These are phyloP conservation scores for Aureobasidium leucospermi DNA, from an alignment of 2,329 filamentous ascomycete genomes.

Conservation along the genomic window DNA sequence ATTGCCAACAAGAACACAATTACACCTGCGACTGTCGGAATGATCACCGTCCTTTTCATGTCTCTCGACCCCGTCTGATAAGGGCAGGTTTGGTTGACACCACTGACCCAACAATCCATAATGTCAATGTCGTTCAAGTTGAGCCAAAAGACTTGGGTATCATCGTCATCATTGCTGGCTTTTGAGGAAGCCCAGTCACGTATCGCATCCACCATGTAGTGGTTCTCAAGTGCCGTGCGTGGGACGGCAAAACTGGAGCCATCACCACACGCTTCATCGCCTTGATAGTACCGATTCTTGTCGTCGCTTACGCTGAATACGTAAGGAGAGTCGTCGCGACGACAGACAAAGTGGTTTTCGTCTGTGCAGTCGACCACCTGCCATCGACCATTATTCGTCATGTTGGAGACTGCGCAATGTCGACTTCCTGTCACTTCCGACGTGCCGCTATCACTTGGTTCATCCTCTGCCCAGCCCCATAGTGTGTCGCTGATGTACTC, in stretches of 20 bases:
- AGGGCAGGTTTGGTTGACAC: constrained; percentile 50
- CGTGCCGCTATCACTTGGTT: constrained; percentile 43
- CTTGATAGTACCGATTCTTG: constrained; percentile 32
- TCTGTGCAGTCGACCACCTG: constrained; percentile 48
- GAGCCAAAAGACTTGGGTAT: constrained; percentile 43
- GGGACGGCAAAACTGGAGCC: constrained; percentile 50
- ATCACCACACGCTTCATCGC: constrained; percentile 39
- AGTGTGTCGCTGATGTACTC: constrained; percentile 44
- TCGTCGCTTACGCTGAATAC: constrained; percentile 47
- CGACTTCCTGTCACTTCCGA: constrained; percentile 21
- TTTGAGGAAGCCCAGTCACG: background rate
- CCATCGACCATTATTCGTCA: constrained; percentile 48
- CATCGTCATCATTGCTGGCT: constrained; percentile 22
- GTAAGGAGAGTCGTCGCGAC: constrained; percentile 42
- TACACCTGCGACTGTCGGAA: constrained; percentile 55
- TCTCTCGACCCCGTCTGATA: constrained; percentile 40
- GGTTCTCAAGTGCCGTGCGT: constrained; percentile 56
- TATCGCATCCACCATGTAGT: constrained; percentile 40
- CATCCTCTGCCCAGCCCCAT: constrained; percentile 54
- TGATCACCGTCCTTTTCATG: constrained; percentile 44
- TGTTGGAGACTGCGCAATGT: constrained; percentile 51
- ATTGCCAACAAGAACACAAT: constrained; percentile 55
- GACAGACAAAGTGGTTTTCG: constrained; percentile 49
- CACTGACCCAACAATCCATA: constrained; percentile 53
- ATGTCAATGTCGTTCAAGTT: constrained; percentile 55